These are phyloP conservation scores for Acanthamoeba healyi DNA, from an alignment of 208 protist genomes.

Conservation along the genomic window DNA sequence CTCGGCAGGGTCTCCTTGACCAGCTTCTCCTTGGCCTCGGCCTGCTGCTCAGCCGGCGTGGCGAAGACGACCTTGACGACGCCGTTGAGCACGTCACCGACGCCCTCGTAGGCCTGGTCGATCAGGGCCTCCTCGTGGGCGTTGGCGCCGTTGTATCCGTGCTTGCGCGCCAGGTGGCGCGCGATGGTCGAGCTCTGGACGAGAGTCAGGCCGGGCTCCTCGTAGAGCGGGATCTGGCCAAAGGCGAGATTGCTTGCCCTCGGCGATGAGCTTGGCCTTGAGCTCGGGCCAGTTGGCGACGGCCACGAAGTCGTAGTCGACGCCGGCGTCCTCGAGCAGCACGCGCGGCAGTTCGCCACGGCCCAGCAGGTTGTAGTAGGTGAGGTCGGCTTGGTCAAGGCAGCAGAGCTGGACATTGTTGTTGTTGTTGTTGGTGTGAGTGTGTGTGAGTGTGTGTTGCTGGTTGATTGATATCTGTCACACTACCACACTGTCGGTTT, in stretches of 20 bases:
- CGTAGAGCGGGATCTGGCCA: conserved; percentile 53
- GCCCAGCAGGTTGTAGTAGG: conserved; percentile 5
- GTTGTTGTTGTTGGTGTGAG: too few species aligned
- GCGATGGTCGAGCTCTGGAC: conserved; percentile 43
- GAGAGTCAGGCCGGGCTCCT: conserved; percentile 44
- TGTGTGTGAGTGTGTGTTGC: too few species aligned
- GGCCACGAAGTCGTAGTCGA: conserved; percentile 21
- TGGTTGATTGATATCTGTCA: too few species aligned
- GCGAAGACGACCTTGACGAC: background rate
- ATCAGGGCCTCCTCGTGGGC: conserved; percentile 13
- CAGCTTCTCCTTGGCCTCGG: background rate
- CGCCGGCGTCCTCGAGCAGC: conserved; percentile 5
- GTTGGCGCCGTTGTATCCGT: conserved; percentile 35
- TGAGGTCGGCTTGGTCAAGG: conserved; percentile 27
- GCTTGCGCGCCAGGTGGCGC: conserved; percentile 2
- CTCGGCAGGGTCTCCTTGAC: background rate
- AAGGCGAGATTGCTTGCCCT: background rate
- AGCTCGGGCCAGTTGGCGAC: conserved; percentile 12
- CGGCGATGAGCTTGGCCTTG: background rate
- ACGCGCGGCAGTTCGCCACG: background rate
- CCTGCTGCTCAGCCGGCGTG: background rate
- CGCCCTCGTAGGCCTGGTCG: conserved; percentile 34
- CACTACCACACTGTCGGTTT: too few species aligned
- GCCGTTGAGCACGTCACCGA: background rate
- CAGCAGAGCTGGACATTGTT: background rate